A percentile compares a stretch with the other conserved stretches of the same genome.
These are phyloP conservation scores for Didymella arachidicola DNA, from an alignment of 2,329 filamentous ascomycete species.

Conservation along the genomic window DNA sequence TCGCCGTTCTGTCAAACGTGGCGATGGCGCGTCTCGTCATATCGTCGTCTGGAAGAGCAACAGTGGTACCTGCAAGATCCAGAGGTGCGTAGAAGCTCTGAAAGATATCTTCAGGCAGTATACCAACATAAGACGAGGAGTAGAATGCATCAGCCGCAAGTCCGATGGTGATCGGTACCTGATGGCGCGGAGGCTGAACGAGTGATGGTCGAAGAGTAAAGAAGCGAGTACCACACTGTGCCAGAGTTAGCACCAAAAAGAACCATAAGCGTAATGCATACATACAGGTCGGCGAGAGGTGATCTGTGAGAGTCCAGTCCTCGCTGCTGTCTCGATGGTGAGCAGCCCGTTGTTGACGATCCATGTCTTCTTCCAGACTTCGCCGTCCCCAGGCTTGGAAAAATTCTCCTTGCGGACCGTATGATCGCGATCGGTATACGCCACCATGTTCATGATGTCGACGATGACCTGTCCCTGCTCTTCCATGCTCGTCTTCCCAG, in stretches of 20 bases:
- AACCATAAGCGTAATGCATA: constrained; percentile 53
- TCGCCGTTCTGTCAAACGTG: constrained; percentile 84
- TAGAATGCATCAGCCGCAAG: constrained; percentile 53
- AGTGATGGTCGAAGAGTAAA: constrained; percentile 50
- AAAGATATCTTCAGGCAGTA: constrained; percentile 77
- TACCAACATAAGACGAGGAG: constrained; percentile 63
- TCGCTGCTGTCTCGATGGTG: constrained; percentile 74
- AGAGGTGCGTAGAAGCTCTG: constrained; percentile 71
- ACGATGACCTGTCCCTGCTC: constrained; percentile 94
- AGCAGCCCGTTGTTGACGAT: constrained; percentile 77
- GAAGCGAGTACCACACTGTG: constrained; percentile 53
- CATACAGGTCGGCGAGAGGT: constrained; percentile 76
- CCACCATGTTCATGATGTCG: constrained; percentile 91
- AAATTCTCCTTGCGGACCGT: constrained; percentile 73
- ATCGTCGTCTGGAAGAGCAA: constrained; percentile 77
- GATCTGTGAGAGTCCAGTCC: constrained; percentile 73
- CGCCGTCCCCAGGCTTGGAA: constrained; percentile 68
- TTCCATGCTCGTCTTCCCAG: constrained; percentile 78
- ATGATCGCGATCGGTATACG: constrained; percentile 85
- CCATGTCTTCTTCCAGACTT: constrained; percentile 73
- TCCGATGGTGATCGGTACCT: constrained; percentile 51
- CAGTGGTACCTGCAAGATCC: constrained; percentile 63
- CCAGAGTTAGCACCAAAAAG: constrained; percentile 19
- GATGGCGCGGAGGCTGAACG: constrained; percentile 51
- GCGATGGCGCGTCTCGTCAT: constrained; percentile 76